phyloP scores from a whole-genome alignment of 441 rosid species.

The Gossypium gossypioides region DNA sequence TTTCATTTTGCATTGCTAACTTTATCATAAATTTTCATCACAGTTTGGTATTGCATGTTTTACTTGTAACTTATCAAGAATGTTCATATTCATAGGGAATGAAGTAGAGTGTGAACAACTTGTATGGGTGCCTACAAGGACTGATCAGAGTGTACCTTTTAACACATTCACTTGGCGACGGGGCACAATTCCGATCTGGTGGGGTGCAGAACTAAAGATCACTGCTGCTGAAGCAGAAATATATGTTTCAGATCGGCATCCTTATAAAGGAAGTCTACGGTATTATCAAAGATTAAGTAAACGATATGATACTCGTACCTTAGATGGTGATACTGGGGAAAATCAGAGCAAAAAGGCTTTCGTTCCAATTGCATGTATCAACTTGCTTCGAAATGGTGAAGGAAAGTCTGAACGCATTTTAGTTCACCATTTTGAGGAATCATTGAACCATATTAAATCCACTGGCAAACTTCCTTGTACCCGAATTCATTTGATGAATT shows the following conservation, averaged over 20 bases:
- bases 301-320: conserved; percentile 71
- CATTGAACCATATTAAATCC: conserved; percentile 57
- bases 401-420: conserved; percentile 89
- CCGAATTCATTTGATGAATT: conserved; percentile 59
- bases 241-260: conserved; percentile 75
- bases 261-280: conserved; percentile 80
- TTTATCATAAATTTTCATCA: background rate
- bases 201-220: conserved; percentile 95
- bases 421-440: conserved; percentile 88
- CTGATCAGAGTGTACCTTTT: conserved; percentile 74
- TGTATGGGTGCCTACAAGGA: conserved; percentile 77
- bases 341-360: conserved; percentile 55
- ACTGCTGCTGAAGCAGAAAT: conserved; percentile 96
- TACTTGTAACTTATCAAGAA: conserved; percentile 26
- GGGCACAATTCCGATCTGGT: conserved; percentile 96
- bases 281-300: conserved; percentile 80
- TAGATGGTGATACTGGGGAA: conserved; percentile 46
- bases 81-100: conserved; percentile 60
- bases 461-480: conserved; percentile 63
- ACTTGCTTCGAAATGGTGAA: conserved; percentile 76
- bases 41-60: conserved; percentile 11
- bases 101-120: conserved; percentile 98
- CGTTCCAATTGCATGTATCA: conserved; percentile 77
- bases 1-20: conserved; percentile 10
- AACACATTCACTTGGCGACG: conserved; percentile 86